phyloP scores from a whole-genome alignment of 1,284 basidiomycete species.

The Coriolopsis trogii region DNA sequence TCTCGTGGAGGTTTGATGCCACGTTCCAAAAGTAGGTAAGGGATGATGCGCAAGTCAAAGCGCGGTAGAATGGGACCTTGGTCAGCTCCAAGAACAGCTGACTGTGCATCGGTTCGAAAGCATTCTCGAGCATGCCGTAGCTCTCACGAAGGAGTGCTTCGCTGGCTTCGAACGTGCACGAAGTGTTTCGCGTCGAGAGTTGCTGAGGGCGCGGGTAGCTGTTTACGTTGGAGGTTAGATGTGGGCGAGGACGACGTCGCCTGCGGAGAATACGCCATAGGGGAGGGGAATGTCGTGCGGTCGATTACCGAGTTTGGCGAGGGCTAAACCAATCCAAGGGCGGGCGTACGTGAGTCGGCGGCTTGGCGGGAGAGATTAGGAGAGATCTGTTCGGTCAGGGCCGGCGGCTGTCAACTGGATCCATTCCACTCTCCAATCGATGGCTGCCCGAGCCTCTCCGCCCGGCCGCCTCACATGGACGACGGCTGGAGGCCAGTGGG shows the following conservation, averaged over 20 bases:
- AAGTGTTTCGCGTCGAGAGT: background rate
- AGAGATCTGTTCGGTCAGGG: constrained; percentile 13
- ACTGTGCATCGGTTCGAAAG: background rate
- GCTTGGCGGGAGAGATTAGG: background rate
- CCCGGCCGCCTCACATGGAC: background rate
- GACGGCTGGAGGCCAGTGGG: background rate
- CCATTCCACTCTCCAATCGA: constrained; percentile 12
- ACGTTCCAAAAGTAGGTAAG: background rate
- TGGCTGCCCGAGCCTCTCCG: constrained; percentile 1
- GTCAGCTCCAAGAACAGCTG: background rate
- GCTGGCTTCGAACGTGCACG: constrained; percentile 3
- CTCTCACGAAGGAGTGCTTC: constrained; percentile 3
- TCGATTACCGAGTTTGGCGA: background rate
- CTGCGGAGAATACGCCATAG: constrained; percentile 8
- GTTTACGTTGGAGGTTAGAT: background rate
- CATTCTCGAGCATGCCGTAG: background rate
- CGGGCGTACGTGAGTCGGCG: background rate
- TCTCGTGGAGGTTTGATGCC: too few relatives aligned
- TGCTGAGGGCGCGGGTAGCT: background rate
- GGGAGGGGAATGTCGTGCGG: constrained; percentile 5
- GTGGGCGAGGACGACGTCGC: constrained; percentile 4
- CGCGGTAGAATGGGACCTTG: background rate
- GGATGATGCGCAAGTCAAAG: background rate
- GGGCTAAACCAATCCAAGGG: background rate
- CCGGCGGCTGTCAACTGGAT: too few relatives aligned